Percentiles rank a stretch among this genome's conserved stretches.
Conservation (phyloP, 2,329 filamentous ascomycete genomes). For the Colletotrichum chlorophyti region DNA sequence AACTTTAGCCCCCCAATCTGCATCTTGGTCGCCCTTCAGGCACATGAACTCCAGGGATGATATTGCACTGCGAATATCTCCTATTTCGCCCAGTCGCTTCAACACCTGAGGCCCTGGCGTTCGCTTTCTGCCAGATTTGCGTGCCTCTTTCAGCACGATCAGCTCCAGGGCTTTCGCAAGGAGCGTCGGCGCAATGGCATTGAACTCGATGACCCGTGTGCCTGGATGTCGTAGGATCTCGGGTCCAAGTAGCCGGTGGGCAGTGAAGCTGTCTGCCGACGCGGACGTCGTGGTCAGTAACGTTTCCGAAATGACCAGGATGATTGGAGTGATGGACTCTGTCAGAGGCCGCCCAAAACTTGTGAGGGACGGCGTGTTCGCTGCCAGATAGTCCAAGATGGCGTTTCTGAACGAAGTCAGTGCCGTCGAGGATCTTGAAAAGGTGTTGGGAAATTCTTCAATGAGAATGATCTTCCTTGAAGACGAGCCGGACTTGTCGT, state of each 20-base stretch:
- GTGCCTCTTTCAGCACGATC: slow-evolving; percentile 84
- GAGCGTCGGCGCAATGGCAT: slow-evolving; percentile 85
- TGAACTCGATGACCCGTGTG: slow-evolving; percentile 87
- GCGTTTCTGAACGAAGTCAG: slow-evolving; percentile 77
- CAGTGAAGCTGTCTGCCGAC: slow-evolving; percentile 89
- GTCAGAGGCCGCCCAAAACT: slow-evolving; percentile 49
- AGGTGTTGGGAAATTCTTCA: slow-evolving; percentile 83
- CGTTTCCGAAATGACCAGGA: slow-evolving; percentile 93
- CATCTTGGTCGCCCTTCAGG: slow-evolving; percentile 76
- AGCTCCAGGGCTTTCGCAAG: slow-evolving; percentile 84
- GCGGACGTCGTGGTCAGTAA: slow-evolving; percentile 85
- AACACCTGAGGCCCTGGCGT: slow-evolving; percentile 82
- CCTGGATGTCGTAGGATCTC: slow-evolving; percentile 84
- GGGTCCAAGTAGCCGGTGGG: slow-evolving; percentile 85
- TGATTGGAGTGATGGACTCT: slow-evolving; percentile 71
- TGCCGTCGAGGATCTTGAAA: slow-evolving; percentile 68
- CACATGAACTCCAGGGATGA: slow-evolving; percentile 93
- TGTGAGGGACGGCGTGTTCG: slow-evolving; percentile 65
- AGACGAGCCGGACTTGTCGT: slow-evolving; percentile 28
- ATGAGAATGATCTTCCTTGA: slow-evolving; percentile 70
- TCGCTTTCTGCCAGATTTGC: slow-evolving; percentile 75
- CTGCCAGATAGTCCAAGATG: slow-evolving; percentile 76
- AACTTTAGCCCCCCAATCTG: slow-evolving; percentile 78
- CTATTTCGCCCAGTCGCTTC: slow-evolving; percentile 81
- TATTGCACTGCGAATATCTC: slow-evolving; percentile 91